These are phyloP conservation scores for Gillenia trifoliata DNA, from an alignment of 306 rosid genomes.

Conservation along the genomic window DNA sequence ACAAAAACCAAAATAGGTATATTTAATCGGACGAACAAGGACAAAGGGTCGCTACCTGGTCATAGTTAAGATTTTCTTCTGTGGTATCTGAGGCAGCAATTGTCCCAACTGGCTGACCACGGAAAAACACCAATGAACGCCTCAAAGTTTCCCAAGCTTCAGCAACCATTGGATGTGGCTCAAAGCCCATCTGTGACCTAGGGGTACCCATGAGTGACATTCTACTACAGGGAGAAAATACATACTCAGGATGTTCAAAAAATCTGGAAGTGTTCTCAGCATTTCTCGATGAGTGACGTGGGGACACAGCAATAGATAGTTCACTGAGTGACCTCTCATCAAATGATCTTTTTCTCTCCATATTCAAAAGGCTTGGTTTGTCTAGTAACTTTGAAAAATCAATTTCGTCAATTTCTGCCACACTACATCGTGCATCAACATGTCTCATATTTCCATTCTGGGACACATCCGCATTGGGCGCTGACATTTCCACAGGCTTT, in stretches of 20 bases:
- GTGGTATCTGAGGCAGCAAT: constrained; percentile 82
- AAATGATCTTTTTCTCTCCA: constrained; percentile 67
- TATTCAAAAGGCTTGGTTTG: constrained; percentile 61
- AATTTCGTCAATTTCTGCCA: constrained; percentile 41
- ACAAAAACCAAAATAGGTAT: not conserved
- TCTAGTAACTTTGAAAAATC: constrained; percentile 54
- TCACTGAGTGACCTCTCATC: constrained; percentile 66
- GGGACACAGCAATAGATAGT: constrained; percentile 47
- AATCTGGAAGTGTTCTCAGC: constrained; percentile 34
- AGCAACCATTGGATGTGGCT: constrained; percentile 46
- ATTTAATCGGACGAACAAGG: not conserved
- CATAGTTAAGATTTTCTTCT: constrained; percentile 76
- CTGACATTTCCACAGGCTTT: constrained; percentile 29
- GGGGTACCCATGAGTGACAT: constrained; percentile 35
- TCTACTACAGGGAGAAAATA: constrained; percentile 40
- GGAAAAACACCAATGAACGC: constrained; percentile 70
- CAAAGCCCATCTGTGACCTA: constrained; percentile 36
- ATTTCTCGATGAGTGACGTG: constrained; percentile 29
- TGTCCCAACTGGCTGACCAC: constrained; percentile 84
- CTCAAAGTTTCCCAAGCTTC: constrained; percentile 85
- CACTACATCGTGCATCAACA: constrained; percentile 19
- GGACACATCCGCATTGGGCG: constrained; percentile 21
- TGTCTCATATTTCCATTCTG: constrained; percentile 42
- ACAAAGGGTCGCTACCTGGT: constrained; percentile 35
- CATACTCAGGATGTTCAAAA: constrained; percentile 35